phyloP scores from a whole-genome alignment of 345 rosid species.

The Ailanthus altissimus region DNA sequence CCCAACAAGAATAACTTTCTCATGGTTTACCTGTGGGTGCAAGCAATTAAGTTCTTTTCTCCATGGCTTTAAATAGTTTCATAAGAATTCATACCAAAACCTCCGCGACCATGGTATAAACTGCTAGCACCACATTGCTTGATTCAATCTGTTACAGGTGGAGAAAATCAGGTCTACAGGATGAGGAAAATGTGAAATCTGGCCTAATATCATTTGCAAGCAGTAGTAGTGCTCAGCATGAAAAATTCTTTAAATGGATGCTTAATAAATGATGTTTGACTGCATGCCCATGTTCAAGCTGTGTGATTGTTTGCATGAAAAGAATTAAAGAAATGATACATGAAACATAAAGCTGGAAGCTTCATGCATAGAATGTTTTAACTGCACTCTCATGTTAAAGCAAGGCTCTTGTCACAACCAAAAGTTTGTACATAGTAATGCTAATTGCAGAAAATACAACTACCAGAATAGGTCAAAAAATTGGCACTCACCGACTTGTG shows the following conservation, averaged over 20 bases:
- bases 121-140: conserved; percentile 52
- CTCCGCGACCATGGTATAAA: conserved; percentile 75
- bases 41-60: conserved; percentile 66
- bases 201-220: neutral
- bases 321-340: neutral
- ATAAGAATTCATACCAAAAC: conserved; percentile 81
- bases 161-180: neutral
- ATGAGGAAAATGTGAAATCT: neutral
- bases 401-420: neutral
- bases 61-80: conserved; percentile 58
- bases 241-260: neutral
- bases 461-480: neutral
- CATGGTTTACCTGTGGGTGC: conserved; percentile 73
- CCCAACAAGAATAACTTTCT: conserved; percentile 19
- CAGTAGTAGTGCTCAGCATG: neutral
- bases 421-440: neutral
- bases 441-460: neutral
- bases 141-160: conserved; percentile 61
- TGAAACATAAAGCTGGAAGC: neutral
- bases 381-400: neutral
- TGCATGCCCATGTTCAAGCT: neutral
- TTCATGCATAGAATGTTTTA: neutral
- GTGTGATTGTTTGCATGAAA: neutral
- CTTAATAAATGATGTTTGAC: neutral
- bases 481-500: conserved; percentile 77